Conservation (phyloP, 2,329 filamentous ascomycete species). For the Spiromastix sp. region DNA sequence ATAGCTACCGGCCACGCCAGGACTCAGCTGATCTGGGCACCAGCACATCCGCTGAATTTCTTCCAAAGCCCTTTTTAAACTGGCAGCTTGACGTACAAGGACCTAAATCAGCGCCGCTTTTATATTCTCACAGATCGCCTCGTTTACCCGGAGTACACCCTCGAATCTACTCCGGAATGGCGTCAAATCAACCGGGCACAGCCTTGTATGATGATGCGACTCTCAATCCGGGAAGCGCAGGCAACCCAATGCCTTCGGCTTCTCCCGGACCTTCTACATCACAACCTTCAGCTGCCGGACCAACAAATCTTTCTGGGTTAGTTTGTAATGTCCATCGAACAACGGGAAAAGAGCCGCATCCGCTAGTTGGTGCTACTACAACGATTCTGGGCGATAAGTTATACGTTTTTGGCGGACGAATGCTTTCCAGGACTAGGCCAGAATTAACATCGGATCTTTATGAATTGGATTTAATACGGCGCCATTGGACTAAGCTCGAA, state of each 20-base stretch:
- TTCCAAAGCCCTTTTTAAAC: too few relatives aligned
- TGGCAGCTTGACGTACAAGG: too few relatives aligned
- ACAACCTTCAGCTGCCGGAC: slow-evolving; percentile 26
- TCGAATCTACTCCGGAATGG: too few relatives aligned
- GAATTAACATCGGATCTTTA: slow-evolving; percentile 85
- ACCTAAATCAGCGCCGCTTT: too few relatives aligned
- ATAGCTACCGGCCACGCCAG: too few relatives aligned
- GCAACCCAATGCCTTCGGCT: neutral
- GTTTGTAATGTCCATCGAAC: slow-evolving; percentile 67
- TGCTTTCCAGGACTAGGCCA: slow-evolving; percentile 73
- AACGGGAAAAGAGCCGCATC: slow-evolving; percentile 81
- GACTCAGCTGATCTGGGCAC: too few relatives aligned
- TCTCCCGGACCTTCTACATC: neutral
- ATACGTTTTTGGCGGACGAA: slow-evolving; percentile 88
- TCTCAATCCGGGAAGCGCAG: too few relatives aligned
- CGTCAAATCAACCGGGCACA: neutral
- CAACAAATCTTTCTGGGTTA: slow-evolving; percentile 54
- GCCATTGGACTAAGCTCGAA: slow-evolving; percentile 89
- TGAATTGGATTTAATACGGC: slow-evolving; percentile 78
- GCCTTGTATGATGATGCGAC: too few relatives aligned
- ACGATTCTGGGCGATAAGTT: slow-evolving; percentile 92
- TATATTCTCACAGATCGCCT: too few relatives aligned
- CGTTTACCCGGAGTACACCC: too few relatives aligned
- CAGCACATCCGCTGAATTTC: too few relatives aligned
- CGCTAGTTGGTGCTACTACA: slow-evolving; percentile 87